Evolutionary conservation across 2,329 filamentous ascomycete genomes (phyloP).

Genomic region (Fusarium sterilihyphosum): DNA sequence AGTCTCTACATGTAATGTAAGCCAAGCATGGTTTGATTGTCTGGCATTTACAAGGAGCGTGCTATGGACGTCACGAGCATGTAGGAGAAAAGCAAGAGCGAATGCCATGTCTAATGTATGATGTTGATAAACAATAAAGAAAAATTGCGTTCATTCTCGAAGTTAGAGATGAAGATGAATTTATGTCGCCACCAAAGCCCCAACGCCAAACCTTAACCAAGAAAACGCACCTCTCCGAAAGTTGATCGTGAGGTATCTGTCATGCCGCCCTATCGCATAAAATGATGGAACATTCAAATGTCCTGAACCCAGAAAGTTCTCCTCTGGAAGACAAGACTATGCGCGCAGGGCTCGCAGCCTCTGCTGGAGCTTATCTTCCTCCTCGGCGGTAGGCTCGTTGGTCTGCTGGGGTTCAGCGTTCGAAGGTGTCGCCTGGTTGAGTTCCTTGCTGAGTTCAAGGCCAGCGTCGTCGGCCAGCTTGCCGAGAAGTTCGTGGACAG

Average conservation of each 20-base stretch:
- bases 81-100: background rate
- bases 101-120: slow-evolving; percentile 18
- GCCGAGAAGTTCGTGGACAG: slow-evolving; percentile 85
- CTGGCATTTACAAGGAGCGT: background rate
- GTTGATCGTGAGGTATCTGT: slow-evolving; percentile 1
- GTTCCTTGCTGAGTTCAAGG: slow-evolving; percentile 81
- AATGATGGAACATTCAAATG: background rate
- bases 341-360: slow-evolving; percentile 65
- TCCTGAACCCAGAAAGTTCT: background rate
- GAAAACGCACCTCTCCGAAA: slow-evolving; percentile 2
- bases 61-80: background rate
- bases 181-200: slow-evolving; percentile 29
- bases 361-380: slow-evolving; percentile 79
- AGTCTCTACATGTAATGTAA: slow-evolving; percentile 92
- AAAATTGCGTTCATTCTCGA: slow-evolving; percentile 14
- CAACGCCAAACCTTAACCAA: slow-evolving; percentile 41
- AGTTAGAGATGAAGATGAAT: slow-evolving; percentile 21
- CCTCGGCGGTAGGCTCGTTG: slow-evolving; percentile 77
- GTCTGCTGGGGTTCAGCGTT: slow-evolving; percentile 68
- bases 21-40: background rate
- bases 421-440: slow-evolving; percentile 66
- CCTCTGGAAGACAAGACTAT: slow-evolving; percentile 39
- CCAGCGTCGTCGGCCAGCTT: slow-evolving; percentile 91
- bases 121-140: slow-evolving; percentile 11
- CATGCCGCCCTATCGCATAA: background rate